Base-by-base conservation (phyloP, 768 basidiomycete species). In the Boletus subparvulus region DNA sequence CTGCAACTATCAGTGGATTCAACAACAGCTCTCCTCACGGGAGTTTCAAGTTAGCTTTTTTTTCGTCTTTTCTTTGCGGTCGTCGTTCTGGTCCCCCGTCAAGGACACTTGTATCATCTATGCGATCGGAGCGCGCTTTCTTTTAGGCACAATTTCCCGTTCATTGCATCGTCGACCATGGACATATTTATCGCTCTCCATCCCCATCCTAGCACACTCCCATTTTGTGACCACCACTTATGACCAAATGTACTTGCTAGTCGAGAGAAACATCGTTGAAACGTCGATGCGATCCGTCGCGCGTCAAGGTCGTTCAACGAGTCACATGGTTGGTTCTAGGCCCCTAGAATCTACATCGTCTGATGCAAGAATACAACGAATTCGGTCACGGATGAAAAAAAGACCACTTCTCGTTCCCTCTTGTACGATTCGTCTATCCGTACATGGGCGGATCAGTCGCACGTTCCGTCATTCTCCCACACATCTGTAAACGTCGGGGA, bases 381-480 rank as follows among this genome's bases (percentile, higher is more conserved):
- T 30, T n/a, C 45, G 30, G 46, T 2, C n/a, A 33, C n/a, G 30
- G 9, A 32, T 19, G n/a, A 35, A 19, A 24, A 19, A 24, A 12
- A 12, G 16, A 33, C 21, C 11, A 26, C 26, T 26, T 37, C 28
- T 49, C 21, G 21, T 21, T 21, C 21, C 21, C 21, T 21, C 21
- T 21, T 21, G 21, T 21, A 21, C 21, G 21, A 21, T 21, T 21
- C 21, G 5, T 32, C 32, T 12, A 32, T 28, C 21, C 28, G 7
- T 33, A n/a, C 17, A 13, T 21, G n/a, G 3, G 39, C 39, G n/a
- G 39, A 17, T 63, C 55, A 69, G 16, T 65, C 45, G 21, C 76
- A 77, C 4, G 55, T 51, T 4, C 77, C 77, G 3, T 72, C 63
- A 37, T 75, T 61, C 5, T 57, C 56, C 77, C 76, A 77, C 13